Conservation (phyloP, 108 stramenopile genomes). For the Nitzschia sp. region DNA sequence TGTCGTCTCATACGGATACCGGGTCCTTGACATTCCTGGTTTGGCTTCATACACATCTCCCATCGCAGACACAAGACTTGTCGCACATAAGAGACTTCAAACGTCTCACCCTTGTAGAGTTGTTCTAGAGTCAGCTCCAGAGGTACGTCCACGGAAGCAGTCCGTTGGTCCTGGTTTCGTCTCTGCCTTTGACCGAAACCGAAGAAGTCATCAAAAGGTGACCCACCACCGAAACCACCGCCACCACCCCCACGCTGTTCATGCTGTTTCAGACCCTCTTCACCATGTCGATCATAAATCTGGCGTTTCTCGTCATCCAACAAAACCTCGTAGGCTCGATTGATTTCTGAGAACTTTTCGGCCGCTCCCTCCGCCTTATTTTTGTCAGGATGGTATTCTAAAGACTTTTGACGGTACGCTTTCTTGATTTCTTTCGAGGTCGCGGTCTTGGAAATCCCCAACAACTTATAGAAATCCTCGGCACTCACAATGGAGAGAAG, state of each 20-base stretch:
- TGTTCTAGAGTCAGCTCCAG: conserved; percentile 90
- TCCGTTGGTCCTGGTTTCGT: conserved; percentile 73
- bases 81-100: conserved; percentile 91
- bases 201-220: conserved; percentile 80
- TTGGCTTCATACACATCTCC: conserved; percentile 87
- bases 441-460: conserved; percentile 68
- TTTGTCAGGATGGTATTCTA: conserved; percentile 95
- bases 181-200: conserved; percentile 78
- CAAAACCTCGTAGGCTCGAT: conserved; percentile 96
- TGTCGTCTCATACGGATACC: conserved; percentile 87
- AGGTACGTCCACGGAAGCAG: conserved; percentile 93
- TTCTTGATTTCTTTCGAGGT: conserved; percentile 90
- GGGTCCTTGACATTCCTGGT: conserved; percentile 89
- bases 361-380: conserved; percentile 89
- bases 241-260: conserved; percentile 69
- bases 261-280: conserved; percentile 96
- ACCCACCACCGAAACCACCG: conserved; percentile 65
- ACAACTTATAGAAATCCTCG: conserved; percentile 76
- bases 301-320: conserved; percentile 93
- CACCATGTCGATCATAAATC: conserved; percentile 95
- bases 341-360: conserved; percentile 93
- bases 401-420: conserved; percentile 92
- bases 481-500: conserved; percentile 27
- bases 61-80: conserved; percentile 91
- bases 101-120: conserved; percentile 88